phyloP scores from a whole-genome alignment of 2,329 filamentous ascomycete species.

The Arthroderma sp. region DNA sequence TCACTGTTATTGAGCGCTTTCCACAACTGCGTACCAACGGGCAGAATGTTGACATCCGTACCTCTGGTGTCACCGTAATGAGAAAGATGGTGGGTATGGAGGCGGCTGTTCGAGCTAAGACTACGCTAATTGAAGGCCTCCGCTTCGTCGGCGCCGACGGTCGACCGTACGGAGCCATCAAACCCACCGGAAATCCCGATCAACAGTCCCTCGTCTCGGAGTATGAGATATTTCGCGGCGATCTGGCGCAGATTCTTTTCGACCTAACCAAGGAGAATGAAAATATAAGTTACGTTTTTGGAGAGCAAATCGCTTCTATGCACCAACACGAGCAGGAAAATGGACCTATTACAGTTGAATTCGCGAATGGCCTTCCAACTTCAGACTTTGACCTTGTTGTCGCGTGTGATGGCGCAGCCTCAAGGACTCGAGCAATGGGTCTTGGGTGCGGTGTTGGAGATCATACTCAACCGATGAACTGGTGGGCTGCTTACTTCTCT shows the following conservation, averaged over 20 bases:
- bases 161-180: slow-evolving; percentile 18
- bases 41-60: slow-evolving; percentile 24
- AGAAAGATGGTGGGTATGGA: slow-evolving; percentile 22
- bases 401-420: slow-evolving; percentile 44
- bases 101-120: slow-evolving; percentile 15
- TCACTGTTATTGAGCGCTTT: slow-evolving; percentile 26
- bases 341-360: slow-evolving; percentile 23
- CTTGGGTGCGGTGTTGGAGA: slow-evolving; percentile 14
- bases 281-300: slow-evolving; percentile 28
- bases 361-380: slow-evolving; percentile 30
- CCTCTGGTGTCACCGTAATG: slow-evolving; percentile 23
- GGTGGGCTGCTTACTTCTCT: too few relatives aligned
- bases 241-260: slow-evolving; percentile 19
- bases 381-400: slow-evolving; percentile 41
- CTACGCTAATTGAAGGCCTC: slow-evolving; percentile 18
- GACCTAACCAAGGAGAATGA: slow-evolving; percentile 27
- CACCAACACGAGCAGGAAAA: slow-evolving; percentile 15
- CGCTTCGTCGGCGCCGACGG: slow-evolving; percentile 17
- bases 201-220: slow-evolving; percentile 24
- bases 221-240: slow-evolving; percentile 26
- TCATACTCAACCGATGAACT: neutral
- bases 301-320: slow-evolving; percentile 27
- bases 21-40: slow-evolving; percentile 20
- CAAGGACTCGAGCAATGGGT: slow-evolving; percentile 35
- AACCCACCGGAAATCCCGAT: slow-evolving; percentile 19